Conservation (phyloP, 2,329 filamentous ascomycete genomes). For the Aspergillus sp. region DNA sequence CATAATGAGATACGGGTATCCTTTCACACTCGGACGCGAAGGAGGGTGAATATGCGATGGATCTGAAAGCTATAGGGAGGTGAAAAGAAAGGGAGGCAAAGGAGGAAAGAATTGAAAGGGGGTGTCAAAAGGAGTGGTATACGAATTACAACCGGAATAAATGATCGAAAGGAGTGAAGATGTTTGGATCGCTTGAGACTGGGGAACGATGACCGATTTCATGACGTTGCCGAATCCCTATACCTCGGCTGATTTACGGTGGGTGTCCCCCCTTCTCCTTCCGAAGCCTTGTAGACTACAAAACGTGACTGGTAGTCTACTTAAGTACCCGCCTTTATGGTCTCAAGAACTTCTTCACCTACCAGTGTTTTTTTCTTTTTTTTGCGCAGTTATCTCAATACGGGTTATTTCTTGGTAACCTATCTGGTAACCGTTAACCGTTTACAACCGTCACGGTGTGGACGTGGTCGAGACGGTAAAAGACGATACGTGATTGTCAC, state of each 20-base stretch:
- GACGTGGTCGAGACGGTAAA: not conserved
- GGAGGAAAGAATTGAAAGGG: constrained; percentile 6
- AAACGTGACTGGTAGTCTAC: no score
- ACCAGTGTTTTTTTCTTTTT: not conserved
- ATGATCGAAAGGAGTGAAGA: constrained; percentile 20
- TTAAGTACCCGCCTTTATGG: not conserved
- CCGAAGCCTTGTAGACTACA: not conserved
- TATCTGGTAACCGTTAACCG: no score
- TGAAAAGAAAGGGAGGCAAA: constrained; percentile 1
- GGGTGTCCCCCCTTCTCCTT: not conserved
- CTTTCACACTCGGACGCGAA: not conserved
- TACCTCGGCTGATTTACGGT: constrained; percentile 32
- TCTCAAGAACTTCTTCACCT: not conserved
- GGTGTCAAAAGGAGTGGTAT: constrained; percentile 4
- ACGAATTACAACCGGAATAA: constrained; percentile 9
- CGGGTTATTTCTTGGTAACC: not conserved
- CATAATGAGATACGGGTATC: constrained; percentile 28
- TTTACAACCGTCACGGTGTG: not conserved
- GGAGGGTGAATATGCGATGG: not conserved
- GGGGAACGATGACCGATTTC: constrained; percentile 21
- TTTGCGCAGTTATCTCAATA: not conserved
- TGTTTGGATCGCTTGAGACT: constrained; percentile 27
- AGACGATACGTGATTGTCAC: not conserved
- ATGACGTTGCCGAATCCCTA: constrained; percentile 40
- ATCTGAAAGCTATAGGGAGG: not conserved